These are phyloP conservation scores for Passiflora organensis DNA, from an alignment of 345 rosid genomes.

Conservation along the genomic window DNA sequence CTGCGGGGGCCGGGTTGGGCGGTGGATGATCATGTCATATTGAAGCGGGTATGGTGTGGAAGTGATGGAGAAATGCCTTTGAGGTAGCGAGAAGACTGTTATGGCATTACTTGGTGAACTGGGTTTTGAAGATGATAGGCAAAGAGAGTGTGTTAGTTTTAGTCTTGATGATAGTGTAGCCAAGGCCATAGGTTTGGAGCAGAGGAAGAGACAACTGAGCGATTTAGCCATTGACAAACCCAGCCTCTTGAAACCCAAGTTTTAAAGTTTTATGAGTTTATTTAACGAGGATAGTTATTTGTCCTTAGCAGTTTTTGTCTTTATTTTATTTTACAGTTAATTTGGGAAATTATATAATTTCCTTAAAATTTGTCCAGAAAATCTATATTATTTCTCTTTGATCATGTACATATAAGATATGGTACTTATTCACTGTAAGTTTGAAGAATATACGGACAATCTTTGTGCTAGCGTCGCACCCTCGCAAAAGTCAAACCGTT, in stretches of 20 bases:
- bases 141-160: slow-evolving; percentile 8
- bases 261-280: too few relatives aligned
- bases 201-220: slow-evolving; percentile 26
- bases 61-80: slow-evolving; percentile 40
- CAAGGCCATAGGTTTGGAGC: slow-evolving; percentile 31
- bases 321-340: background rate
- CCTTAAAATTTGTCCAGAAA: too few relatives aligned
- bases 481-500: too few relatives aligned
- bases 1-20: slow-evolving; percentile 52
- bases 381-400: too few relatives aligned
- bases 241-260: background rate
- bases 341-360: background rate
- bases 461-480: too few relatives aligned
- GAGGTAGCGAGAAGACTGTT: slow-evolving; percentile 22
- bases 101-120: slow-evolving; percentile 9
- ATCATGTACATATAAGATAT: too few relatives aligned
- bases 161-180: slow-evolving; percentile 17
- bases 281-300: too few relatives aligned
- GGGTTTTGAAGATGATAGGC: slow-evolving; percentile 22
- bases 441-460: too few relatives aligned
- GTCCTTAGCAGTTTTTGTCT: too few relatives aligned
- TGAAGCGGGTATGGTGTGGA: slow-evolving; percentile 81
- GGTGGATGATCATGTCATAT: slow-evolving; percentile 75
- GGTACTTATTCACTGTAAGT: too few relatives aligned
- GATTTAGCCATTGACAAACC: slow-evolving; percentile 29